Evolutionary conservation across 2,329 filamentous ascomycete species (phyloP), one percentile per base, ranked within the genome.

Genomic region (Scopulariopsis brevicaulis): DNA sequence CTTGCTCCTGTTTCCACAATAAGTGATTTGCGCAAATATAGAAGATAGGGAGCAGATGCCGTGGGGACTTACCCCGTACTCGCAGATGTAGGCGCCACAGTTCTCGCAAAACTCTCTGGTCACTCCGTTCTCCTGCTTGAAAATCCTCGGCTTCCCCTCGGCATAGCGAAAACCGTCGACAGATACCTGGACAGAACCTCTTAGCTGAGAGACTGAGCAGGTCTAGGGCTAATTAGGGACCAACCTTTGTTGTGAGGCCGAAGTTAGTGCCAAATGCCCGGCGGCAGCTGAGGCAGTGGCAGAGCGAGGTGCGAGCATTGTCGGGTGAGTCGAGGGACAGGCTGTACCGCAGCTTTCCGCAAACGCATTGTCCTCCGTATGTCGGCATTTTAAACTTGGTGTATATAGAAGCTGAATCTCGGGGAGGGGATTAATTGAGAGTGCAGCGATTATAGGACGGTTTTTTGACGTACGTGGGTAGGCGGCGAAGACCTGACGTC

Each of bases 191-290:
- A 43, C 46, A 53, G 15, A 40, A 14, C 3, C 22, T 20, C 5
- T 11, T 10, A 18, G 25, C 20, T n/a, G 2, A 20, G n/a, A 10
- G 15, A 12, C 10, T 15, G 7, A 37, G 24, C 22, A 15, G 48
- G 48, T 18, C 6, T 6, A 48, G 43, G 20, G 22, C 15, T 32
- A 15, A 18, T n/a, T n/a, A n/a, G 22, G 40, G 3, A 22, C 55
- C 62, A 28, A 59, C 61, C 61, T 67, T 69, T 51, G 66, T 65
- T 0, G 67, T 70, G n/a, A 69, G 62, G 10, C 69, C 69, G 46
- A 65, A 69, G 58, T 70, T 69, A 24, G 68, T 66, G 22, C 68
- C 67, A 58, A 70, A 69, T 1, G 69, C 68, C 34, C 67, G 63
- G 14, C 64, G 64, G 59, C 68, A 71, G 62, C 67, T 69, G 5